Evolutionary conservation across 805 yeast species (phyloP).

Genomic region (Isabelozyma pseudorhagii): DNA sequence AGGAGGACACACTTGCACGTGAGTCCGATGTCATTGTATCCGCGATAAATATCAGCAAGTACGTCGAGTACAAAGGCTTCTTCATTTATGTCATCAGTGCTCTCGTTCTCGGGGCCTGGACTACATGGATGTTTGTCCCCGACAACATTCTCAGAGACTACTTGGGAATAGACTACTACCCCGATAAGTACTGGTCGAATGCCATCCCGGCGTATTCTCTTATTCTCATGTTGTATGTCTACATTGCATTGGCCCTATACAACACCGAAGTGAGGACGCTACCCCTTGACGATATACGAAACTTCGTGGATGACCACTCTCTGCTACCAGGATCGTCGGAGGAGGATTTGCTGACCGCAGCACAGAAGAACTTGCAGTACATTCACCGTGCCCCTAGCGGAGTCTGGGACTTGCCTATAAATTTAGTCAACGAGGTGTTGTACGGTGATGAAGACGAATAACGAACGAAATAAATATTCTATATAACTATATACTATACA

Average conservation of each 20-base stretch:
- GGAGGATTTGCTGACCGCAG: slow-evolving; percentile 1
- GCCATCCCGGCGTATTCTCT: slow-evolving; percentile 71
- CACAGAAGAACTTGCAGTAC: slow-evolving; percentile 26
- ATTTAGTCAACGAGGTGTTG: slow-evolving; percentile 62
- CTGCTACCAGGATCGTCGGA: slow-evolving; percentile 20
- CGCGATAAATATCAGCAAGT: slow-evolving; percentile 45
- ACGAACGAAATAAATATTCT: slow-evolving; percentile 1
- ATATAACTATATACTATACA: slow-evolving; percentile 2
- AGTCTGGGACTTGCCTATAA: slow-evolving; percentile 80
- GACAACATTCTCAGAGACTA: slow-evolving; percentile 44
- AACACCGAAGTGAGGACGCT: slow-evolving; percentile 74
- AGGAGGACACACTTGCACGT: slow-evolving; percentile 53
- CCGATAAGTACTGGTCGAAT: slow-evolving; percentile 89
- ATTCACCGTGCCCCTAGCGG: slow-evolving; percentile 70
- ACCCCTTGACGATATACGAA: slow-evolving; percentile 54
- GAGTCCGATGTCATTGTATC: slow-evolving; percentile 66
- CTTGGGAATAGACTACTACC: slow-evolving; percentile 66
- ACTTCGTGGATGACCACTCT: slow-evolving; percentile 67
- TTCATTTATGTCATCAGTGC: slow-evolving; percentile 71
- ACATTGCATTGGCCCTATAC: slow-evolving; percentile 67
- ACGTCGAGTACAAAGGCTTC: slow-evolving; percentile 85
- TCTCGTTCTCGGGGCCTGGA: slow-evolving; percentile 51
- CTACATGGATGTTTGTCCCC: slow-evolving; percentile 77
- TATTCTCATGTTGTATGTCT: slow-evolving; percentile 68
- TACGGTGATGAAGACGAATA: slow-evolving; percentile 28